phyloP scores from a whole-genome alignment of 305 asterid genomes.

The Ilex paraguariensis region DNA sequence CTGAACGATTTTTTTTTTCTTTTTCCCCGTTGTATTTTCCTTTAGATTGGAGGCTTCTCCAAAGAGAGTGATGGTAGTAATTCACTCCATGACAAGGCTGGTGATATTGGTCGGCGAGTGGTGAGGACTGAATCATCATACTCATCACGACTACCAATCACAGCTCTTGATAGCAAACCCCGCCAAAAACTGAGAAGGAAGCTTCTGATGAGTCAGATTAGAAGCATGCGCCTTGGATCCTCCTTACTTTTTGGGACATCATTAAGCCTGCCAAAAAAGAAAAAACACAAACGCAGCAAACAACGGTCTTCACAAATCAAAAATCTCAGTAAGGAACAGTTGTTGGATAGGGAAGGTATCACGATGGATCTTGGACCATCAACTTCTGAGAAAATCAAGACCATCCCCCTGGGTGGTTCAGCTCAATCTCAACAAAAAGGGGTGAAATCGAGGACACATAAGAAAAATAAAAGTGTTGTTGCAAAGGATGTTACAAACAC shows the following conservation, averaged over 20 bases:
- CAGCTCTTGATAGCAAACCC: slow-evolving; percentile 16
- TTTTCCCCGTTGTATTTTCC: not conserved
- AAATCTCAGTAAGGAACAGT: slow-evolving; percentile 17
- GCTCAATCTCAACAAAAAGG: slow-evolving; percentile 18
- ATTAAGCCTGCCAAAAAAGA: slow-evolving; percentile 41
- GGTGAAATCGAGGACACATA: slow-evolving; percentile 21
- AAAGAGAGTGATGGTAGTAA: slow-evolving; percentile 9
- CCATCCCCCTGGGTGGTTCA: slow-evolving; percentile 8
- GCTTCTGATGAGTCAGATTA: slow-evolving; percentile 39
- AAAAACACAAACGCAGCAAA: slow-evolving; percentile 32
- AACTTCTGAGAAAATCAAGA: slow-evolving; percentile 30
- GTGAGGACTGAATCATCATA: slow-evolving; percentile 6
- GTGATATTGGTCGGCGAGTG: slow-evolving; percentile 16
- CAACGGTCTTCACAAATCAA: slow-evolving; percentile 18
- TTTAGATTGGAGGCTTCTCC: slow-evolving; percentile 36
- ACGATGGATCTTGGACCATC: slow-evolving; percentile 30
- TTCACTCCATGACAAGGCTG: slow-evolving; percentile 12
- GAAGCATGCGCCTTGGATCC: slow-evolving; percentile 49
- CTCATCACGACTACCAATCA: slow-evolving; percentile 13
- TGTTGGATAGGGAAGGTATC: slow-evolving; percentile 21
- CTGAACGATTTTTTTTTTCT: not conserved
- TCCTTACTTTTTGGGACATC: slow-evolving; percentile 51
- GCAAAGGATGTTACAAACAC: slow-evolving; percentile 12
- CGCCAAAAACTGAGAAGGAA: slow-evolving; percentile 38
- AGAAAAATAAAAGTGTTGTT: slow-evolving; percentile 18